Evolutionary conservation across 176 grass and related monocot genomes (phyloP).

Genomic region (Oropetium thomaeum): DNA sequence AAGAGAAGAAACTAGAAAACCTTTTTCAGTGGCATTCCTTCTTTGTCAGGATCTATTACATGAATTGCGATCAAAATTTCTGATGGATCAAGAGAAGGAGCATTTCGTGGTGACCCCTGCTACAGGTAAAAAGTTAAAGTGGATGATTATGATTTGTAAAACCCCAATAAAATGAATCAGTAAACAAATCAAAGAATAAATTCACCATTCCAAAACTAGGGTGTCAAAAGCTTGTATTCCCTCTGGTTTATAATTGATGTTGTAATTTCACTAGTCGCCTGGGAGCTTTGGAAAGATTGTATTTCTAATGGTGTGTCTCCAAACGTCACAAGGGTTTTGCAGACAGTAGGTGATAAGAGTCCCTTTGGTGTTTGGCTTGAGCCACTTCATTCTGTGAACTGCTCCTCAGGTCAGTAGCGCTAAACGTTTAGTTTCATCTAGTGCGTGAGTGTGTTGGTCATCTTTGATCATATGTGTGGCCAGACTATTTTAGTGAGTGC

Average conservation of each 20-base stretch:
- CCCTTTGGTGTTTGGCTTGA: not conserved
- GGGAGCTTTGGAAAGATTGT: not conserved
- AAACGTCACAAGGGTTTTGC: not conserved
- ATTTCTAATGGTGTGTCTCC: not conserved
- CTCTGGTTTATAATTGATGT: no score
- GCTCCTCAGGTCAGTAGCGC: not conserved
- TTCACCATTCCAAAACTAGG: not conserved
- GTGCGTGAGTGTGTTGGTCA: not conserved
- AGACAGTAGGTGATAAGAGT: not conserved
- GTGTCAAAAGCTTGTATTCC: not conserved
- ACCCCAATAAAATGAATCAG: conserved; percentile 10
- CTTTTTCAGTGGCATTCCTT: conserved; percentile 83
- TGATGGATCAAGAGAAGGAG: conserved; percentile 68
- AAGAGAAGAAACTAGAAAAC: conserved; percentile 35
- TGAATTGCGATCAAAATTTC: conserved; percentile 95
- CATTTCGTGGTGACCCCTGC: conserved; percentile 68
- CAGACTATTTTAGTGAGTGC: not conserved
- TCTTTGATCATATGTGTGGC: not conserved
- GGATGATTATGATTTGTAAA: conserved; percentile 10
- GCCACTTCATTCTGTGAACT: not conserved
- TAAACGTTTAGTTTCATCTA: not conserved
- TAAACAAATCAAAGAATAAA: not conserved
- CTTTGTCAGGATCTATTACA: conserved; percentile 91
- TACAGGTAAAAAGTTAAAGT: conserved; percentile 18
- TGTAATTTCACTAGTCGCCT: not conserved